phyloP scores from a whole-genome alignment of 2,329 filamentous ascomycete genomes.

The Immersiporthe knoxdaviesiana region DNA sequence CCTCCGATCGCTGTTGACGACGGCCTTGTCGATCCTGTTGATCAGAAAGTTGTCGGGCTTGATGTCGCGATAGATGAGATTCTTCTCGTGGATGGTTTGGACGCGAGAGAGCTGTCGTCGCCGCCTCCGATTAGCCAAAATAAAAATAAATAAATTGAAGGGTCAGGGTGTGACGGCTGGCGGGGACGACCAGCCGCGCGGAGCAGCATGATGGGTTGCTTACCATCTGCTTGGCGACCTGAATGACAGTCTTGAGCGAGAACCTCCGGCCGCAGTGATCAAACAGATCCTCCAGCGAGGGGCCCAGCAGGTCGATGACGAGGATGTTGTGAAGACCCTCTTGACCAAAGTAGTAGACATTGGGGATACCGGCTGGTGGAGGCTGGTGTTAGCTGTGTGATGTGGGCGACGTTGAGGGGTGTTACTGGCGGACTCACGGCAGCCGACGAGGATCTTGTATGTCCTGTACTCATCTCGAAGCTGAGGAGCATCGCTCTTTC shows the following conservation, averaged over 20 bases:
- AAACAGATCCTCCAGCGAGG: constrained; percentile 94
- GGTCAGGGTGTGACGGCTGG: not conserved
- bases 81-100: constrained; percentile 95
- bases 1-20: constrained; percentile 14
- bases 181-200: not conserved
- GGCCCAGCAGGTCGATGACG: constrained; percentile 93
- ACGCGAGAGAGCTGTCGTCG: constrained; percentile 76
- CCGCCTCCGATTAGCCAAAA: constrained; percentile 36
- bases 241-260: constrained; percentile 95
- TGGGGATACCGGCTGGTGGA: constrained; percentile 87
- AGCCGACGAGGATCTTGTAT: constrained; percentile 99
- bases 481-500: constrained; percentile 98
- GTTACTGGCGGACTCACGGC: constrained; percentile 71
- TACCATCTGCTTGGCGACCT: constrained; percentile 99
- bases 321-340: constrained; percentile 98
- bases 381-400: not conserved
- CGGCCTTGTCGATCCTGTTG: constrained; percentile 86
- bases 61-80: constrained; percentile 98
- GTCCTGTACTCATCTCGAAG: constrained; percentile 97
- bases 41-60: constrained; percentile 99
- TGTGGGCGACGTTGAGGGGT: not conserved
- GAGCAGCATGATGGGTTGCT: constrained; percentile 34
- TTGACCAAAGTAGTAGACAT: constrained; percentile 99
- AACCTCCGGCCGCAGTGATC: constrained; percentile 96
- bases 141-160: constrained; percentile 6